Evolutionary conservation across 2,329 filamentous ascomycete genomes (phyloP), one percentile per base, ranked within the genome.

Genomic region (Cladosporium austrohemisphaericum): DNA sequence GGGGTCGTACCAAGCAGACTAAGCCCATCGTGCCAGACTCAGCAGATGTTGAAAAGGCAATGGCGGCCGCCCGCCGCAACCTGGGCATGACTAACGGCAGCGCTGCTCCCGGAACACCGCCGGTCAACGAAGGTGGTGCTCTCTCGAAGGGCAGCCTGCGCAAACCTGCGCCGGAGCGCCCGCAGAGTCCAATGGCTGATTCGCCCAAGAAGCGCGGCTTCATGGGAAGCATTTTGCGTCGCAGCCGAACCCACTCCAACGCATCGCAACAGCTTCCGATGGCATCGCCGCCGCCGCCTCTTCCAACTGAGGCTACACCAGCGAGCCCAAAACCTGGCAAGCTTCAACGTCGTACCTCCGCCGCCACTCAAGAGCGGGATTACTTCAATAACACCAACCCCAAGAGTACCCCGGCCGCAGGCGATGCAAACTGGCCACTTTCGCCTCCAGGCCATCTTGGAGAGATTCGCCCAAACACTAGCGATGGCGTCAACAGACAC

Each of bases 391-490:
- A 47, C 23, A 25, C 22, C n/a, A 47, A 38, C 33, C 33, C 33
- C 25, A 47, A 47, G 22, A 38, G 33, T 5, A 25, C 9, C 7
- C 33, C 25, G 16, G 10, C 4, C 5, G 18, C 16, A 28, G 19
- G 9, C 40, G 20, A 32, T 35, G 31, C 68, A 3, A 52, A 61
- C 20, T 82, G 78, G 77, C 77, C 78, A 1, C 64, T 80, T 4
- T 64, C 69, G 5, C 65, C 67, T 5, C 47, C 50, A 11, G 37
- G 26, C 13, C 51, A 43, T 6, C 52, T 43, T 10, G 46, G 35
- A 18, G 49, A 41, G 6, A 14, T 50, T 16, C 59, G 67, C 25
- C 66, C 65, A 4, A 59, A 45, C 35, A 68, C 65, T 3, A 59
- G 55, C 41, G 66, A 68, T 41, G 65, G 52, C 47, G 16, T 56